Base-by-base conservation (phyloP, 345 rosid species). In the Garcia nutans region DNA sequence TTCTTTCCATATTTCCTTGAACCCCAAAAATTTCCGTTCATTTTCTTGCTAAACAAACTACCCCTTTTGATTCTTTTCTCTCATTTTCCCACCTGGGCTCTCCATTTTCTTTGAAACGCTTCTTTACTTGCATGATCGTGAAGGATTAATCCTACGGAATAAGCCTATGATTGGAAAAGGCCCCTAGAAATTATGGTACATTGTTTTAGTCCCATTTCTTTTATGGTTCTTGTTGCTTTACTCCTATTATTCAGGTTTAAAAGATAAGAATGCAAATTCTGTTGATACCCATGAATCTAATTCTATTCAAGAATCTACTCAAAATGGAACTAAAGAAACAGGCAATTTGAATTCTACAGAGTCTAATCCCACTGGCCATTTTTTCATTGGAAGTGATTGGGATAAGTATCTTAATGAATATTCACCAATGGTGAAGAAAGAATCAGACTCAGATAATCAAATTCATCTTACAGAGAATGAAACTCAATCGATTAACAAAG, bases 151-250 rank as follows among this genome's bases (percentile, higher is more conserved):
- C 50, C 78, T 80, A 84, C 85, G 83, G 81, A 37, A 37, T 37
- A 87, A 77, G 78, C 74, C 74, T 17, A 77, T 68, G 56, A 62
- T 64, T 28, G 77, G 86, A n/a, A 85, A 80, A 77, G 77, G 68
- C 63, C 78, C 86, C 82, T 72, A 70, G 22, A 83, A 77, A 76
- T 84, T 85, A 77, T 83, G 93, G 93, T 88, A 89, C 81, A 57
- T 85, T 7, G 65, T 88, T 55, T 74, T 81, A 64, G 78, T 79
- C 73, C 56, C 79, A 31, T 83, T 81, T 68, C 65, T 85, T 71
- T 77, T 84, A 2, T 88, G 91, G 93, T 75, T 88, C 74, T 73
- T 83, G 41, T 81, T 86, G 80, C 82, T 88, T 73, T 87, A 78
- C 81, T 75, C 83, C 60, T 85, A 77, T 76, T 76, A 74, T 70